These are phyloP conservation scores for Polychaeton citri DNA, from an alignment of 2,329 filamentous ascomycete species.

Conservation along the genomic window DNA sequence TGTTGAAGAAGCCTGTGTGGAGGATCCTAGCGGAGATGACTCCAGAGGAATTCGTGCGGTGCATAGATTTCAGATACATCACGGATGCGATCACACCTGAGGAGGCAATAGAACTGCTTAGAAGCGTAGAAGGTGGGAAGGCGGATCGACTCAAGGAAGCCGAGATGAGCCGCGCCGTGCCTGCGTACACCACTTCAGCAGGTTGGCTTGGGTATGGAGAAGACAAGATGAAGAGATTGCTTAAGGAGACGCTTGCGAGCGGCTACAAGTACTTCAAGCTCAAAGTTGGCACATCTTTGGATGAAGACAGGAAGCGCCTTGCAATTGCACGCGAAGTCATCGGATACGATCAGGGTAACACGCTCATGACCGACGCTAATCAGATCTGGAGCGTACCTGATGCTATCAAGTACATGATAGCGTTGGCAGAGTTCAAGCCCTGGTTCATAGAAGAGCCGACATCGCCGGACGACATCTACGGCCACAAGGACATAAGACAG, in stretches of 20 bases:
- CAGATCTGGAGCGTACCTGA: slow-evolving; percentile 83
- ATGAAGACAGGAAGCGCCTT: slow-evolving; percentile 57
- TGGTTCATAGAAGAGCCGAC: slow-evolving; percentile 96
- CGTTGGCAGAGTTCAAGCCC: slow-evolving; percentile 69
- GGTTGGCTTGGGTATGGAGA: slow-evolving; percentile 87
- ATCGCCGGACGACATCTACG: slow-evolving; percentile 76
- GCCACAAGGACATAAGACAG: slow-evolving; percentile 72
- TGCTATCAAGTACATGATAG: slow-evolving; percentile 74
- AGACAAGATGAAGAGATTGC: slow-evolving; percentile 66
- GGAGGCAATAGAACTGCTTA: slow-evolving; percentile 62
- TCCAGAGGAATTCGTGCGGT: slow-evolving; percentile 71
- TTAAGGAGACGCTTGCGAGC: slow-evolving; percentile 59
- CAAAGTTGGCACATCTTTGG: slow-evolving; percentile 67
- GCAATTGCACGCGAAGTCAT: slow-evolving; percentile 65
- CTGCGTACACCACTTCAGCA: slow-evolving; percentile 80
- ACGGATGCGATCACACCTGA: slow-evolving; percentile 82
- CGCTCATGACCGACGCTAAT: slow-evolving; percentile 88
- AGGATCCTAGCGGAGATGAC: slow-evolving; percentile 79
- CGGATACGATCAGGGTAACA: slow-evolving; percentile 68
- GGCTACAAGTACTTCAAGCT: slow-evolving; percentile 84
- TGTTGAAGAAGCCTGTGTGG: slow-evolving; percentile 78
- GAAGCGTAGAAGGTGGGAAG: slow-evolving; percentile 54
- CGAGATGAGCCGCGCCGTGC: slow-evolving; percentile 59
- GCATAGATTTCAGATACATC: slow-evolving; percentile 92
- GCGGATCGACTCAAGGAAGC: slow-evolving; percentile 59